Evolutionary conservation across 495 filamentous ascomycete genomes (phyloP), one percentile per base, ranked within the genome.

Genomic region (Penicillium soppii): DNA sequence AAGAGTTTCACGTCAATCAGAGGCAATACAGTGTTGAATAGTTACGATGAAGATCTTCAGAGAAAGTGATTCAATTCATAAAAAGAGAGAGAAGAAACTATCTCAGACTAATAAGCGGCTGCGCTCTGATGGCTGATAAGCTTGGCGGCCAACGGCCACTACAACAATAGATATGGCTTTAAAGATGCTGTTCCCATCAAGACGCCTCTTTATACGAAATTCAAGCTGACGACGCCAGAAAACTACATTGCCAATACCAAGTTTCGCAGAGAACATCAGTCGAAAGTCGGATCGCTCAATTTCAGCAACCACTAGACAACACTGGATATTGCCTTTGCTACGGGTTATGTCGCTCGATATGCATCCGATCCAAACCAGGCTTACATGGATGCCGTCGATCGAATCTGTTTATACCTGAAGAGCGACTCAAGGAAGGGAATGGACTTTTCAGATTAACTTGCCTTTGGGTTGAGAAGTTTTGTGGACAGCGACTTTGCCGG

Each of bases 361-460:
- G 25, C 41, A 26, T 43, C 41, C 25, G 29, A 43, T 19, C 41
- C 41, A 25, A 43, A 43, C n/a, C 41, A 17, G 22, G 41, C 25
- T 43, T 22, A 43, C 25, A 43, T 43, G 41, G 41, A 43, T 29
- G 41, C 41, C 7, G 41, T 43, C 12, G 41, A 43, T 43, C 41
- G 41, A 10, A 32, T 43, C 3, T 43, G 27, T 29, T 12, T 22
- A 17, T 26, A 43, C 5, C 25, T 43, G 23, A 43, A 43, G n/a
- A 29, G 41, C 26, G 22, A 43, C n/a, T 0, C 41, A 0, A 29
- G 22, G 41, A 43, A 43, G 13, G 41, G 22, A 43, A 27, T 43
- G 27, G 41, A 27, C 41, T 43, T 27, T 27, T 43, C 25, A 29
- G 41, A 43, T 12, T 27, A 30, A 43, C 41, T 27, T 5, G 41